These are phyloP conservation scores for Monilinia polystroma DNA, from an alignment of 2,329 filamentous ascomycete genomes.

Conservation along the genomic window DNA sequence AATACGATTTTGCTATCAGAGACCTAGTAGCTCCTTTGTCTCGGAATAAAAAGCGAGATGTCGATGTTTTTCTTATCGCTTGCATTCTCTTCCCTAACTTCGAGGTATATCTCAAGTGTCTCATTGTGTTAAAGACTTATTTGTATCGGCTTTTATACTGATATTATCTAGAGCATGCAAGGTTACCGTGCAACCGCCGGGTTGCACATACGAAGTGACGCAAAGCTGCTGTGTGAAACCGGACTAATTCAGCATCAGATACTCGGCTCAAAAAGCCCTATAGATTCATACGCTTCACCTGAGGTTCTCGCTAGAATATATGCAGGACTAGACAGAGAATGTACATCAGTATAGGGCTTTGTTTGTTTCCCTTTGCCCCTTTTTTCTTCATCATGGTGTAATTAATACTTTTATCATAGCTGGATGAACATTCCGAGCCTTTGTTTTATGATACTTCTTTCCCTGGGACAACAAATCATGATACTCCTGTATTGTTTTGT, in stretches of 20 bases:
- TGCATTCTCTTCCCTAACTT: conserved; percentile 31
- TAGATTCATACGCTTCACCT: neutral
- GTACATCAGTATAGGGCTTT: neutral
- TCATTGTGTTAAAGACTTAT: neutral
- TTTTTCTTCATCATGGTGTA: neutral
- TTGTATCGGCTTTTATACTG: conserved; percentile 11
- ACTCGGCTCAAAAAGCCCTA: neutral
- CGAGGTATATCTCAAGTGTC: conserved; percentile 25
- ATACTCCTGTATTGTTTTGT: neutral
- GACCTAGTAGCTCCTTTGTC: conserved; percentile 24
- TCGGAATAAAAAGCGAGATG: conserved; percentile 13
- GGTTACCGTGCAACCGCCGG: conserved; percentile 22
- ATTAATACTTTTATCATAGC: neutral
- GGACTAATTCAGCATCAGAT: conserved; percentile 6
- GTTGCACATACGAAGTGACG: conserved; percentile 26
- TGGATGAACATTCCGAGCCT: neutral
- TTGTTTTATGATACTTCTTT: neutral
- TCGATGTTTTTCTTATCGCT: conserved; percentile 30
- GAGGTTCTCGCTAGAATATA: conserved; percentile 3
- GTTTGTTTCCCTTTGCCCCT: neutral
- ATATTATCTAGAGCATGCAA: conserved; percentile 27
- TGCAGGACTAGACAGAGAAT: neutral
- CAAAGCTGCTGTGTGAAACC: conserved; percentile 27
- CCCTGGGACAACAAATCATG: neutral
- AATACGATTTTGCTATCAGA: conserved; percentile 31